phyloP scores from a whole-genome alignment of 176 grass and related monocot genomes.

The Oryza meyeriana region DNA sequence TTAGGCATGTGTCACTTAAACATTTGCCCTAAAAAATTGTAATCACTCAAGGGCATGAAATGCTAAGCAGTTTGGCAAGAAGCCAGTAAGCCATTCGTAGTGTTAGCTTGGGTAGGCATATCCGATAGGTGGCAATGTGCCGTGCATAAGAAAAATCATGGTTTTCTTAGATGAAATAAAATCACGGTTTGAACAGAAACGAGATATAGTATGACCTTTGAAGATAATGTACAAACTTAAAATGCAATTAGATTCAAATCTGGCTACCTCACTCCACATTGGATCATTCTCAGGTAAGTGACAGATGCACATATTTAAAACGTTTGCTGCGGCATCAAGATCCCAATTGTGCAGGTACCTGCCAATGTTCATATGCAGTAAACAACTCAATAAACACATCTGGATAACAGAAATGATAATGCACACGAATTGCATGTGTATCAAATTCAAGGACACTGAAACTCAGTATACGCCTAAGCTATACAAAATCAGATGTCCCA shows the following conservation, averaged over 20 bases:
- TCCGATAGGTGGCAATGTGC: slow-evolving; percentile 23
- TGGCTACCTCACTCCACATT: slow-evolving; percentile 61
- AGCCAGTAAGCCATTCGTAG: background rate
- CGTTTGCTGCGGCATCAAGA: slow-evolving; percentile 76
- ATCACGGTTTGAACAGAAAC: slow-evolving; percentile 16
- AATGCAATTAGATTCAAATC: slow-evolving; percentile 23
- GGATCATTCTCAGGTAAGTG: slow-evolving; percentile 78
- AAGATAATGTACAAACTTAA: slow-evolving; percentile 21
- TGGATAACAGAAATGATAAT: background rate
- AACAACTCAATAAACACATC: slow-evolving; percentile 17
- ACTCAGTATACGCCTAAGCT: slow-evolving; percentile 19
- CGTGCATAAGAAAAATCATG: background rate
- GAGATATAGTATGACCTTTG: slow-evolving; percentile 17
- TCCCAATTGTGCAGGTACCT: slow-evolving; percentile 84
- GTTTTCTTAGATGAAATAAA: slow-evolving; percentile 16
- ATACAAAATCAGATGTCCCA: slow-evolving; percentile 23
- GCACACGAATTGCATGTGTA: slow-evolving; percentile 17
- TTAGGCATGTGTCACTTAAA: background rate
- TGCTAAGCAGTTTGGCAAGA: slow-evolving; percentile 22
- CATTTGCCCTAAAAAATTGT: background rate
- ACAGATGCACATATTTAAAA: slow-evolving; percentile 91
- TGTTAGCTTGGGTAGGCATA: slow-evolving; percentile 23
- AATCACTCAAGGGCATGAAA: slow-evolving; percentile 6
- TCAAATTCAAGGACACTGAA: slow-evolving; percentile 18
- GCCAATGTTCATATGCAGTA: slow-evolving; percentile 34